phyloP scores from a whole-genome alignment of 495 filamentous ascomycete species.

The Penicillium salamii region DNA sequence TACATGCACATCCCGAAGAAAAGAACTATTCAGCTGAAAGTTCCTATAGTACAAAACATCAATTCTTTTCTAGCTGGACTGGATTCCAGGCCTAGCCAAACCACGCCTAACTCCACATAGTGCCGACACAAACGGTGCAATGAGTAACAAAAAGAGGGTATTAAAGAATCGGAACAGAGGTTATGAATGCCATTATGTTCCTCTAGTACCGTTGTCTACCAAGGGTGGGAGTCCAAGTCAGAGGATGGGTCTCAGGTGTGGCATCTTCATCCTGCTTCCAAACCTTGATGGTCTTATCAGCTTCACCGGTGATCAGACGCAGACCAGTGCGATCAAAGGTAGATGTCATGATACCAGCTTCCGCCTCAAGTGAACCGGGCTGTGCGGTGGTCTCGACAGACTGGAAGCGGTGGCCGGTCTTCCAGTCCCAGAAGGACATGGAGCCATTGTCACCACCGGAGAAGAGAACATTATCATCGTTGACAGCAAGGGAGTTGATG shows the following conservation, averaged over 20 bases:
- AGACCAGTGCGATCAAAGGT: conserved; percentile 88
- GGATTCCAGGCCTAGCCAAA: conserved; percentile 7
- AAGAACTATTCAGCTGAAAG: neutral
- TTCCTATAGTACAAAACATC: neutral
- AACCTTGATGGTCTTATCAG: conserved; percentile 96
- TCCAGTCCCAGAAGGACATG: conserved; percentile 99
- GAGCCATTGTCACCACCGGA: conserved; percentile 95
- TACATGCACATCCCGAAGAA: too few species aligned
- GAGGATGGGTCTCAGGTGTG: conserved; percentile 84
- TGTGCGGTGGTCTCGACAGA: conserved; percentile 84
- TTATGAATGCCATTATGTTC: neutral
- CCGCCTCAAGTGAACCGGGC: conserved; percentile 89
- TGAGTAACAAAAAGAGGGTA: conserved; percentile 20
- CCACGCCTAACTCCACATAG: conserved; percentile 33
- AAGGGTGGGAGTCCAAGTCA: conserved; percentile 89
- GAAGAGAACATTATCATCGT: conserved; percentile 93
- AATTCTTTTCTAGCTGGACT: neutral
- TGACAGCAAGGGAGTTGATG: conserved; percentile 91
- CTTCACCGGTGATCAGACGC: conserved; percentile 88
- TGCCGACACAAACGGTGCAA: conserved; percentile 18
- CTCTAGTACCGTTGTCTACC: conserved; percentile 64
- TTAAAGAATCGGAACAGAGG: conserved; percentile 17
- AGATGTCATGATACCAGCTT: conserved; percentile 88
- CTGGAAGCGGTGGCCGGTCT: conserved; percentile 90
- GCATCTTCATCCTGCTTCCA: conserved; percentile 91